Evolutionary conservation across 768 basidiomycete species (phyloP), one percentile per base, ranked within the genome.

Genomic region (Tulasnella sp.): DNA sequence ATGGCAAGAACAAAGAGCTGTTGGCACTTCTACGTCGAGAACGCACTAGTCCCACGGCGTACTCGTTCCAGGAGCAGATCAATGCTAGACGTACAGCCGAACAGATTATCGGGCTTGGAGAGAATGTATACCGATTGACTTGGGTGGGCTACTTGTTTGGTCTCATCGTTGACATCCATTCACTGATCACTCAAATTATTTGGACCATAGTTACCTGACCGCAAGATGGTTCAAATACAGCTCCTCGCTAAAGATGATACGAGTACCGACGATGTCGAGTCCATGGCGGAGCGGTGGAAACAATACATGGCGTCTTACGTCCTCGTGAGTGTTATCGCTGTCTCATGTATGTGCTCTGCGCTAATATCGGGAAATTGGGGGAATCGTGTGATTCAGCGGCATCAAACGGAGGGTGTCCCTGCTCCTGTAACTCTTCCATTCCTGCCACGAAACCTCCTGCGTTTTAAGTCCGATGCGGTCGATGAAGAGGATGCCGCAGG

Each of bases 1-100:
- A 98, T 68, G 76, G 79, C 73, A 88, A 85, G 69, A 88, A 86
- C 59, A 89, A 88, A 68, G 92, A 94, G 66, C 72, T 96, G 30
- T 85, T 87, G 81, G 75, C 78, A 27, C 71, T 92, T 53, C 73
- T 94, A 43, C 82, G 85, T 66, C 76, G 76, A 56, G 80, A 80
- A 51, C 82, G 87, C 62, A 72, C 60, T 22, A 59, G 49, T 7
- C 34, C 63, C 24, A 65, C 60, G 29, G 61, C 63, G 11, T 68
- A 69, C 1, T 67, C 68, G 0, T 38, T 61, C 19, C 55, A 63
- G 10, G 67, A 68, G 58, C 75, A 76, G 65, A 72, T 74, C 59
- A 71, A 71, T 10, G 76, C 75, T 63, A 66, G 75, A 17, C 66
- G 70, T 60, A 66, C 69, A 27, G 73, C 73, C 19, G 75, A 76